Base-by-base conservation (phyloP, 768 basidiomycete species). In the Lactarius tabidus region DNA sequence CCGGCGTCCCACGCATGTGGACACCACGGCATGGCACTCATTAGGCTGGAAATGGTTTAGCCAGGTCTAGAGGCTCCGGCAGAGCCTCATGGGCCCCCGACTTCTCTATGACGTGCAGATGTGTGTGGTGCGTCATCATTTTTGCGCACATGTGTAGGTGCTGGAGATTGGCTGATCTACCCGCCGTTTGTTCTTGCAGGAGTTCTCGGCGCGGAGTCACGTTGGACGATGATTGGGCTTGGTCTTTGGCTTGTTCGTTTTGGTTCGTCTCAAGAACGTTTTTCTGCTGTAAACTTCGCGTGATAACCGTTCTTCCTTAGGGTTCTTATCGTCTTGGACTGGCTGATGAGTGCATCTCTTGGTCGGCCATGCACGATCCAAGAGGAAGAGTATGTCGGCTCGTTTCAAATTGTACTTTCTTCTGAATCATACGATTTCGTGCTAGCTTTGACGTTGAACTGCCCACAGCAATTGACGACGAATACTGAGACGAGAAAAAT, bases 301-400 rank as follows among this genome's bases (percentile, higher is more conserved):
- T 58, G n/a, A 48, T 57, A 14, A 31, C 1, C 3, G 29, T 36
- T 1, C 36, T 41, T 29, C 36, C 3, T 41, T 10, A 85, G 85
- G 84, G 78, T 81, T 1, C 75, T 85, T 10, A 73, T 84, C 54
- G 59, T 71, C 26, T 72, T 84, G 48, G 85, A 87, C 69, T 72
- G 84, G 59, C 64, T 76, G 28, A 68, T 79, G 28, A 82, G 84
- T 54, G 74, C 80, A 0, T 76, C 78, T 12, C 78, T 87, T 31
- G 91, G 91, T 1, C 79, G 91, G 23, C 86, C 88, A 3, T 84
- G 86, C 70, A 84, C 84, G 3, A 77, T 92, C 92, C 86, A 88
- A 62, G 90, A 91, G 68, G 89, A 89, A 72, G 90, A 91, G 85
- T 86, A 71, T 69, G 85, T 79, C 52, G 6, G 10, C 10, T 48